Base-by-base conservation (phyloP, 148 eudicot genomes). In the Silene uniflora region DNA sequence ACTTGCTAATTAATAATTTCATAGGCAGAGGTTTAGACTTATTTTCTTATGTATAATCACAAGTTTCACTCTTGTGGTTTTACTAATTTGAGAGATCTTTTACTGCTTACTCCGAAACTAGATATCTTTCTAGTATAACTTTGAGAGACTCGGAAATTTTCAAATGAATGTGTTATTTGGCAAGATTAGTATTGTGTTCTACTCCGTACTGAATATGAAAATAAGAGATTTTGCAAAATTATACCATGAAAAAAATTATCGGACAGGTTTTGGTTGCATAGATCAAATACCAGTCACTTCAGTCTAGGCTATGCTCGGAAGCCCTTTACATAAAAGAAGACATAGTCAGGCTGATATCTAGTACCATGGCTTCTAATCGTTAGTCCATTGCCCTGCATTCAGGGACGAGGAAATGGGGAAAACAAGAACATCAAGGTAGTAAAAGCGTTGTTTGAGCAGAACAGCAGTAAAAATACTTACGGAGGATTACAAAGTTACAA, bases 1-100 rank as follows among this genome's bases (percentile, higher is more conserved):
- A 22, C 58, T 13, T 85, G 85, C 65, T 85, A 67, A 69, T 69
- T 71, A 6, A 7, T n/a, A 63, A 63, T 63, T 24, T 7, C 6
- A 6, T 39, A 6, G 44, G 44, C 44, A 0, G 10, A 6, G 44
- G 8, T 52, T 52, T 52, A 52, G 17, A 52, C 17, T 16, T 13
- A 11, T 12, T 52, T 52, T 52, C 12, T 52, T 16, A 16, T 52
- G 17, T 52, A 16, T 4, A 16, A 13, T 52, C 17, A 52, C 56
- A 3, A 14, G 17, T 11, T 52, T 52, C 56, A 16, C 3, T 52
- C 17, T 52, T 52, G 44, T 39, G 8, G 9, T 39, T 39, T 39
- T 39, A 7, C 44, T 39, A 39, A 39, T 39, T 39, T 39, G 44
- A 39, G 44, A 39, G 44, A 39, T 39, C 9, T 39, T 39, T 39